These are phyloP conservation scores for Drechmeria coniospora DNA, from an alignment of 2,329 filamentous ascomycete species.

Conservation along the genomic window DNA sequence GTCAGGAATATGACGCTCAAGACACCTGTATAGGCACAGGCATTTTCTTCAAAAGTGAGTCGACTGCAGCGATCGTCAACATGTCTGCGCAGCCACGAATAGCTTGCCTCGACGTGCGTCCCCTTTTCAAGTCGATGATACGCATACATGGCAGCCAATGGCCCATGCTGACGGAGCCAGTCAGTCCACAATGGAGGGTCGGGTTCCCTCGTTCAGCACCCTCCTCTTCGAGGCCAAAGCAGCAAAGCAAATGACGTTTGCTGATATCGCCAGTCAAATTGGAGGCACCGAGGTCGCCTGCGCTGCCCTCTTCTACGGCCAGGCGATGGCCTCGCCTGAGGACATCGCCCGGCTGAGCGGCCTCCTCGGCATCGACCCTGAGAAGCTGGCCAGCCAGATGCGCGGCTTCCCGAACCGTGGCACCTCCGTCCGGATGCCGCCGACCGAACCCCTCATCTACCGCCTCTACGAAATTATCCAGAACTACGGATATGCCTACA, in stretches of 20 bases:
- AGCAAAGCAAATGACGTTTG: slow-evolving; percentile 59
- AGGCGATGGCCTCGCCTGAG: slow-evolving; percentile 55
- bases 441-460: slow-evolving; percentile 47
- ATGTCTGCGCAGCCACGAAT: too few species aligned
- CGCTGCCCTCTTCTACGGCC: slow-evolving; percentile 83
- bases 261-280: slow-evolving; percentile 57
- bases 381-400: slow-evolving; percentile 44
- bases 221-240: slow-evolving; percentile 63
- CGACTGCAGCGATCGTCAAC: too few species aligned
- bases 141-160: too few species aligned
- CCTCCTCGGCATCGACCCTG: slow-evolving; percentile 45
- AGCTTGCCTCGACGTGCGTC: too few species aligned
- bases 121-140: too few species aligned
- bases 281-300: slow-evolving; percentile 70
- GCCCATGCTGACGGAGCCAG: too few species aligned
- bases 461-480: slow-evolving; percentile 87
- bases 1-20: too few species aligned
- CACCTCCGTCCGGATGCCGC: slow-evolving; percentile 31
- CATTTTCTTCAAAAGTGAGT: too few species aligned
- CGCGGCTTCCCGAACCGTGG: slow-evolving; percentile 69
- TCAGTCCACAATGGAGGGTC: slow-evolving; percentile 50
- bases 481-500: slow-evolving; percentile 94
- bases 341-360: slow-evolving; percentile 51
- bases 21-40: too few species aligned
- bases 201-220: slow-evolving; percentile 54